Evolutionary conservation across 2,329 filamentous ascomycete species (phyloP).

Genomic region (Xylaria sp.): DNA sequence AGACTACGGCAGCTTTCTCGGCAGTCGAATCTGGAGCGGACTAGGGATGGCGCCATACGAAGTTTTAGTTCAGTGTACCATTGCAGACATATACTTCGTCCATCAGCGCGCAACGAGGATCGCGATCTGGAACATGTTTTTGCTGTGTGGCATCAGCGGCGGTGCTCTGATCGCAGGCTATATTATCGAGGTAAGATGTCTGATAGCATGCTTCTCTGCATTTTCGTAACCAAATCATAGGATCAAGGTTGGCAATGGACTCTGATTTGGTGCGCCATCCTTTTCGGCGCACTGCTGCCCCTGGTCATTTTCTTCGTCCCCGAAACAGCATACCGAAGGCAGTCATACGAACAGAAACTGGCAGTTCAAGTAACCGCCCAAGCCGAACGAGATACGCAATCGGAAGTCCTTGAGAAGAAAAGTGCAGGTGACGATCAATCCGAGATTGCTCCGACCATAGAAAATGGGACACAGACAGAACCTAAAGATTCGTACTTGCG

Average conservation of each 20-base stretch:
- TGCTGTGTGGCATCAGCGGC: conserved; percentile 45
- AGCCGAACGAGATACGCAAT: conserved; percentile 23
- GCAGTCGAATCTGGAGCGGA: conserved; percentile 48
- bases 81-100: conserved; percentile 50
- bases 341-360: conserved; percentile 26
- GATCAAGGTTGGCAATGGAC: conserved; percentile 48
- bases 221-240: conserved; percentile 21
- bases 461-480: conserved; percentile 31
- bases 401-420: conserved; percentile 29
- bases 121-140: conserved; percentile 46
- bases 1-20: conserved; percentile 49
- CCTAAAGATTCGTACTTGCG: conserved; percentile 38
- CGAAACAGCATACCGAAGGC: conserved; percentile 51
- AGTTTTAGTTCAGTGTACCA: conserved; percentile 55
- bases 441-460: conserved; percentile 16
- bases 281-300: conserved; percentile 47
- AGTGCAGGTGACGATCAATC: conserved; percentile 16
- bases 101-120: conserved; percentile 49
- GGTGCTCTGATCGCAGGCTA: conserved; percentile 45
- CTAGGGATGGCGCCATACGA: conserved; percentile 56
- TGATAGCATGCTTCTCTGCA: not conserved
- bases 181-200: conserved; percentile 39
- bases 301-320: conserved; percentile 52
- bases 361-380: conserved; percentile 1
- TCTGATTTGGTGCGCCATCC: conserved; percentile 50